Evolutionary conservation across 2,329 filamentous ascomycete species (phyloP).

Genomic region (Talaromyces sp.): DNA sequence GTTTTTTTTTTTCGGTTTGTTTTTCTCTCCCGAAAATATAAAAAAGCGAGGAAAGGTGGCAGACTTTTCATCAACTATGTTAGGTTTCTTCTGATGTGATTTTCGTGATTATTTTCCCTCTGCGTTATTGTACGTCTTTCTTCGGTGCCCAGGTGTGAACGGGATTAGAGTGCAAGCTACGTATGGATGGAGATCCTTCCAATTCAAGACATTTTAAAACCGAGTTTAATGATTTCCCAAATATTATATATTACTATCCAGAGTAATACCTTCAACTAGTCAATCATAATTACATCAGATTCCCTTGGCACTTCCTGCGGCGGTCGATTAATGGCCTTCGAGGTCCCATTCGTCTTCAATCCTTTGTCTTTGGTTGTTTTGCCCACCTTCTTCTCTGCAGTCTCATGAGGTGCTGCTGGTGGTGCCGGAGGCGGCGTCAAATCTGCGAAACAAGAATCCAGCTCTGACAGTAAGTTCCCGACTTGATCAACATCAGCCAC

Average conservation of each 20-base stretch:
- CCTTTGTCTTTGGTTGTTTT: slow-evolving; percentile 6
- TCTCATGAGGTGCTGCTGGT: neutral
- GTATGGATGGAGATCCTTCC: neutral
- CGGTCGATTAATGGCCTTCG: slow-evolving; percentile 16
- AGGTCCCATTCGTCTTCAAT: slow-evolving; percentile 4
- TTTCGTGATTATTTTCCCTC: neutral
- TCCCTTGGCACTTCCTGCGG: slow-evolving; percentile 18
- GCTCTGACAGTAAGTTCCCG: slow-evolving; percentile 30
- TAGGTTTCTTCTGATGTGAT: neutral
- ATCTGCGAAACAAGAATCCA: slow-evolving; percentile 30
- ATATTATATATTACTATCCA: slow-evolving; percentile 18
- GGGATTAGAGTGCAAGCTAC: slow-evolving; percentile 1
- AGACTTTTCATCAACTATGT: neutral
- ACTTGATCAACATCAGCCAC: slow-evolving; percentile 33
- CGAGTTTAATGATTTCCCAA: neutral
- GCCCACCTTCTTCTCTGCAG: neutral
- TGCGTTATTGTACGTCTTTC: neutral
- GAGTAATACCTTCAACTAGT: slow-evolving; percentile 23
- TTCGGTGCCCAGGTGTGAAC: slow-evolving; percentile 3
- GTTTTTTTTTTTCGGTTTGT: neutral
- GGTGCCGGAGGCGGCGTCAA: slow-evolving; percentile 6
- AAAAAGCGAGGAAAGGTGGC: neutral
- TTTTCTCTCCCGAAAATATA: neutral
- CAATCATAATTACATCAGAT: slow-evolving; percentile 38
- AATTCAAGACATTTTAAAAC: neutral